Evolutionary conservation across 176 grass and related monocot genomes (phyloP).

Genomic region (Hordeum vulgare): DNA sequence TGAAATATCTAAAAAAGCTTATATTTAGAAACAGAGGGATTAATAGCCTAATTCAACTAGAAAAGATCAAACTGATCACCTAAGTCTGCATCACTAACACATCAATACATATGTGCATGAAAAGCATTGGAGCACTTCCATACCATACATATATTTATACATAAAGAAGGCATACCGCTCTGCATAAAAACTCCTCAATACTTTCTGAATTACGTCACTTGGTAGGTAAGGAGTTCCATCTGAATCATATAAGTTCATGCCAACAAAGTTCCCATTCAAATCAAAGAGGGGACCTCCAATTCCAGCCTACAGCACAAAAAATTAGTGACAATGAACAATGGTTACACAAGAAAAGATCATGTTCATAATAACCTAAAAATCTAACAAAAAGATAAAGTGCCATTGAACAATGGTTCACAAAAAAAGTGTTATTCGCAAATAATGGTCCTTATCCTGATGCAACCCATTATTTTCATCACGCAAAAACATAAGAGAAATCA

Average conservation of each 20-base stretch:
- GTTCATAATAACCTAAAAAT: background rate
- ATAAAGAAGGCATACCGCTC: background rate
- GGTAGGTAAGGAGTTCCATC: background rate
- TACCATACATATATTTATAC: no score
- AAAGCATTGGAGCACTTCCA: background rate
- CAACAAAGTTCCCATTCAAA: slow-evolving; percentile 1
- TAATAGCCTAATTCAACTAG: background rate
- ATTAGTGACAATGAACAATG: background rate
- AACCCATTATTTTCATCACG: background rate
- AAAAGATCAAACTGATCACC: background rate
- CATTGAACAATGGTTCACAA: background rate
- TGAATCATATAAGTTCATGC: background rate
- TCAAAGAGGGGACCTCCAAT: background rate
- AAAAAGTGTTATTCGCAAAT: background rate
- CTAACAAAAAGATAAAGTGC: no score
- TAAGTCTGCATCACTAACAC: background rate
- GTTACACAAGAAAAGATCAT: background rate
- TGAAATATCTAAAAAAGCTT: no score
- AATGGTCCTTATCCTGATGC: background rate
- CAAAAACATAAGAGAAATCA: background rate
- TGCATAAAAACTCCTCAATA: background rate
- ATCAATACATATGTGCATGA: background rate
- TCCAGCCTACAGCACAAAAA: background rate
- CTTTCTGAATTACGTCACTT: background rate
- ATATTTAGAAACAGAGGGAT: no score